phyloP scores from a whole-genome alignment of 2,329 filamentous ascomycete genomes.

The Pestalotiopsis sp. region DNA sequence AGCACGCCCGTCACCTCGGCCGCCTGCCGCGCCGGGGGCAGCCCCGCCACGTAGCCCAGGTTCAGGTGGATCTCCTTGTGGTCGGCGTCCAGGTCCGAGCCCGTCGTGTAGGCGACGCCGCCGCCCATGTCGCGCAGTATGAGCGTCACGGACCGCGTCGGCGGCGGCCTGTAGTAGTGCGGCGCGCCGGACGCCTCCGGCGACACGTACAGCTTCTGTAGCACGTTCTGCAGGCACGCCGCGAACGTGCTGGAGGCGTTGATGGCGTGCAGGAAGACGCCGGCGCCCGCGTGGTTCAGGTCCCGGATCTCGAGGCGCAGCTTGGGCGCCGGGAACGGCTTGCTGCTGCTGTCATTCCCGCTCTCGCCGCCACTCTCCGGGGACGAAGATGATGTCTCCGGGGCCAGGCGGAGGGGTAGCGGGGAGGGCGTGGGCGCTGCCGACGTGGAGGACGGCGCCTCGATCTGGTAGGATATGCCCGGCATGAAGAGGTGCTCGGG shows the following conservation, averaged over 20 bases:
- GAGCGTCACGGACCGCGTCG: slow-evolving; percentile 85
- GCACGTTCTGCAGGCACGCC: slow-evolving; percentile 66
- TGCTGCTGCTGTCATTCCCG: background rate
- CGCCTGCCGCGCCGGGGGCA: slow-evolving; percentile 43
- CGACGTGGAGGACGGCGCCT: slow-evolving; percentile 16
- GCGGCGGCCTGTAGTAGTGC: slow-evolving; percentile 39
- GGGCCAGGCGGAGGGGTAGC: slow-evolving; percentile 15
- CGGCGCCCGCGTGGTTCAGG: slow-evolving; percentile 59
- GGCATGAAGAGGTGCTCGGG: slow-evolving; percentile 34
- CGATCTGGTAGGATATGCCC: slow-evolving; percentile 27
- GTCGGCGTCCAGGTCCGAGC: slow-evolving; percentile 74
- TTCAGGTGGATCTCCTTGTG: slow-evolving; percentile 95
- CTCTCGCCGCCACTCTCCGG: background rate
- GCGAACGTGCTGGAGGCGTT: slow-evolving; percentile 64
- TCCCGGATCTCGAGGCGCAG: slow-evolving; percentile 63
- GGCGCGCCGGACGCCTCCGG: slow-evolving; percentile 22
- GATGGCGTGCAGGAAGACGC: slow-evolving; percentile 67
- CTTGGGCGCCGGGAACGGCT: slow-evolving; percentile 48
- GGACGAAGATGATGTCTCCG: background rate
- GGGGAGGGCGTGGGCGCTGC: slow-evolving; percentile 18
- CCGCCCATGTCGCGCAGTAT: slow-evolving; percentile 73
- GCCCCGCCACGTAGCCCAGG: slow-evolving; percentile 67
- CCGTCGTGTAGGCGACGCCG: slow-evolving; percentile 89
- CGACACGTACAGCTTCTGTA: slow-evolving; percentile 70
- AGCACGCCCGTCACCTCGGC: slow-evolving; percentile 81